Percentiles rank a stretch among this genome's conserved stretches.
These are phyloP conservation scores for Vaccinium vitisidaea DNA, from an alignment of 148 eudicot species.

Conservation along the genomic window DNA sequence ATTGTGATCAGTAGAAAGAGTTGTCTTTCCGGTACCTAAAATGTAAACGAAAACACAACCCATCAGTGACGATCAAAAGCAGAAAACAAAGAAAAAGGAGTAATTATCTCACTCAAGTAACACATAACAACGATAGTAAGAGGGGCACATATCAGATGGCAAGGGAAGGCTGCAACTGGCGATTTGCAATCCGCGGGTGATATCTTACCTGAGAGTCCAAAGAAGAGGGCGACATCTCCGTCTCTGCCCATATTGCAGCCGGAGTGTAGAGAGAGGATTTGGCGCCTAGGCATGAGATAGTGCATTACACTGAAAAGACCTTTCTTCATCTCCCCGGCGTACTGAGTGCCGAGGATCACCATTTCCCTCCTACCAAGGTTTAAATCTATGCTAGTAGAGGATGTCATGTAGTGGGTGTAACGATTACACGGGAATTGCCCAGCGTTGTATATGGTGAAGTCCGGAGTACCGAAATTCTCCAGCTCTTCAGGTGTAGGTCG, in stretches of 20 bases:
- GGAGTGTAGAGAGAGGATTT: conserved; percentile 76
- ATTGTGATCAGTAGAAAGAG: conserved; percentile 76
- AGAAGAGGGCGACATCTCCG: conserved; percentile 88
- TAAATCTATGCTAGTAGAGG: conserved; percentile 77
- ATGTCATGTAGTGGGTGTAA: conserved; percentile 85
- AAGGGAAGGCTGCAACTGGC: conserved; percentile 20
- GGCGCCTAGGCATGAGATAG: conserved; percentile 81
- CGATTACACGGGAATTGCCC: conserved; percentile 86
- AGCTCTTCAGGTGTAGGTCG: conserved; percentile 81
- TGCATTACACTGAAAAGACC: conserved; percentile 85
- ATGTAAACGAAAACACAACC: neutral
- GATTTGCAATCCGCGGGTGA: conserved; percentile 10
- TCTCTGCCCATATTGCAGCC: conserved; percentile 84
- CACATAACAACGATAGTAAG: neutral
- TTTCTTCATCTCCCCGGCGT: conserved; percentile 94
- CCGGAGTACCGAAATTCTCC: conserved; percentile 76
- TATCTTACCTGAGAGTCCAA: conserved; percentile 72
- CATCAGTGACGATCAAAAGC: neutral
- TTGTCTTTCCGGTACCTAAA: conserved; percentile 80
- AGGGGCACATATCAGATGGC: conserved; percentile 27
- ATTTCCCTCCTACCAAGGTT: conserved; percentile 75
- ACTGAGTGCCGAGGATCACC: conserved; percentile 86
- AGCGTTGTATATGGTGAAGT: conserved; percentile 86
- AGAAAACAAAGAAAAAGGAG: neutral
- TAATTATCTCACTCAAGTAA: neutral